These are phyloP conservation scores for Lyophyllum shimeji DNA, from an alignment of 768 basidiomycete species.

Conservation along the genomic window DNA sequence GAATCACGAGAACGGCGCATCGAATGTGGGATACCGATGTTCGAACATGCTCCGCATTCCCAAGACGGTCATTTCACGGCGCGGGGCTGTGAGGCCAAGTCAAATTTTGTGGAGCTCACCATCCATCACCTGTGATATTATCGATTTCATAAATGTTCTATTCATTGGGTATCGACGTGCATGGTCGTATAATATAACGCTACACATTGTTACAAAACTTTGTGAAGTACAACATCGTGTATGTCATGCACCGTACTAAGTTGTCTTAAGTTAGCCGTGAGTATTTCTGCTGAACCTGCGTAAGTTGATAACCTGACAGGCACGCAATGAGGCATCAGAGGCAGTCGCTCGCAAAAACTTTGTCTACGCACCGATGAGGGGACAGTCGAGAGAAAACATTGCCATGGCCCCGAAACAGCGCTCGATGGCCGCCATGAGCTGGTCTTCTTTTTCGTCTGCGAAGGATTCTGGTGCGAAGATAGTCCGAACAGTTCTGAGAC, in stretches of 20 bases:
- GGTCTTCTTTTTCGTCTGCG: slow-evolving; percentile 31
- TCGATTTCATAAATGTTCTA: too few species aligned
- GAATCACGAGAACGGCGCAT: too few species aligned
- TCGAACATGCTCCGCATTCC: too few species aligned
- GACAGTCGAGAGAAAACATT: slow-evolving; percentile 38
- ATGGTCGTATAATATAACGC: background rate
- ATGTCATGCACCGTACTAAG: background rate
- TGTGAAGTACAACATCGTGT: background rate
- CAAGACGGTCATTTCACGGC: too few species aligned
- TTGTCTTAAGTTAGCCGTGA: slow-evolving; percentile 6
- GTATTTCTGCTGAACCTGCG: slow-evolving; percentile 43
- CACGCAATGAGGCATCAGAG: background rate
- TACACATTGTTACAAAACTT: background rate
- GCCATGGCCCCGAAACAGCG: slow-evolving; percentile 39
- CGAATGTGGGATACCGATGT: too few species aligned
- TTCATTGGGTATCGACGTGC: too few species aligned
- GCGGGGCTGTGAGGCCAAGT: too few species aligned
- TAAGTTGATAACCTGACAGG: slow-evolving; percentile 40
- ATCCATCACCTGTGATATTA: too few species aligned
- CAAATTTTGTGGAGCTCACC: too few species aligned
- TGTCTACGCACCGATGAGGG: slow-evolving; percentile 40
- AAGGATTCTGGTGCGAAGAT: slow-evolving; percentile 25
- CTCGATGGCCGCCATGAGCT: slow-evolving; percentile 35
- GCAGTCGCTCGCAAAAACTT: background rate
- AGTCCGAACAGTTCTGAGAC: slow-evolving; percentile 29